Evolutionary conservation across 1,284 basidiomycete genomes (phyloP).

Genomic region (Sanghuangporus weigelae): DNA sequence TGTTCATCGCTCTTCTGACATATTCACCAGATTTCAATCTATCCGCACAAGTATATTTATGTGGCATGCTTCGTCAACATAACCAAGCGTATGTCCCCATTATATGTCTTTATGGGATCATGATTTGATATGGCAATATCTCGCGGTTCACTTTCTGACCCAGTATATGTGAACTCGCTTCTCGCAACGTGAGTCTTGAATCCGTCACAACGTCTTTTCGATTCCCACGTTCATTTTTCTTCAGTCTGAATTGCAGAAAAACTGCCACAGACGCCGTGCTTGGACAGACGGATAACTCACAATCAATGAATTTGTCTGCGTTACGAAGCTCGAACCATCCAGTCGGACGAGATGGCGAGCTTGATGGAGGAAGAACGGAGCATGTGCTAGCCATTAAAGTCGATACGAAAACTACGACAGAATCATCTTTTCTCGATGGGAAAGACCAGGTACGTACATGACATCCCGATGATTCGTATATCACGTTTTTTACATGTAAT

Average conservation of each 20-base stretch:
- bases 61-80: conserved; percentile 29
- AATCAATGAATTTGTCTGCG: neutral
- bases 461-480: too few relatives aligned
- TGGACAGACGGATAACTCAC: neutral
- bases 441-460: too few relatives aligned
- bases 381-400: too few relatives aligned
- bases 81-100: conserved; percentile 25
- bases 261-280: neutral
- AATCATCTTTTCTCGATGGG: too few relatives aligned
- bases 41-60: conserved; percentile 24
- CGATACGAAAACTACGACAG: too few relatives aligned
- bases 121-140: neutral
- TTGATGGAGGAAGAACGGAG: too few relatives aligned
- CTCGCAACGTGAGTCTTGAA: conserved; percentile 10
- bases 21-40: neutral
- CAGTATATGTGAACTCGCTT: conserved; percentile 15
- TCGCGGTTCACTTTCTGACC: neutral
- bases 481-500: too few relatives aligned
- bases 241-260: conserved; percentile 11
- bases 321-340: neutral
- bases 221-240: neutral
- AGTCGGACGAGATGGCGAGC: too few relatives aligned
- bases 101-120: neutral
- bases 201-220: neutral
- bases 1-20: neutral